Percentiles rank a stretch among this genome's conserved stretches.
Conservation (phyloP, 108 stramenopile species). For the Cylindrotheca fusiformis region DNA sequence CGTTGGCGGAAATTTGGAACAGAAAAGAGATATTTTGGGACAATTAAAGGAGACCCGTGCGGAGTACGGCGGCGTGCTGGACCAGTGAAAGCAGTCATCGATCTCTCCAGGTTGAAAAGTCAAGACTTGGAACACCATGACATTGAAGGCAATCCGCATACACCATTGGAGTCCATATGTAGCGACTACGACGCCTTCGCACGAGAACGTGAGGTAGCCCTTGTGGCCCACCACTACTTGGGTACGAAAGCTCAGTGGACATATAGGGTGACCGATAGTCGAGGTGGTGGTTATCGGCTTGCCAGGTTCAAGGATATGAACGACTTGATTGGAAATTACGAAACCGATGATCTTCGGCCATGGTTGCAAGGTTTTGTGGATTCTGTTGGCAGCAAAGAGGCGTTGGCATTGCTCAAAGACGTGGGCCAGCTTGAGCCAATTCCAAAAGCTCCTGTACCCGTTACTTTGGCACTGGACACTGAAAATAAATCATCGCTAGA, state of each 20-base stretch:
- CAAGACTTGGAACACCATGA: slow-evolving; percentile 5
- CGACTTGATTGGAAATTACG: not conserved
- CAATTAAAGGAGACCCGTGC: not conserved
- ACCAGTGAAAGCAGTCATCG: slow-evolving; percentile 14
- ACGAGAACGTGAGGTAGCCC: not conserved
- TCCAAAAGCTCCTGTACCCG: no score
- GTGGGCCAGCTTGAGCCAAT: slow-evolving; percentile 11
- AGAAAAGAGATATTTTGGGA: not conserved
- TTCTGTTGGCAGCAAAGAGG: slow-evolving; percentile 9
- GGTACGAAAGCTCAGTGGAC: slow-evolving; percentile 12
- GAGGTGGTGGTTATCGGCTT: slow-evolving; percentile 19
- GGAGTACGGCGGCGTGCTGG: not conserved
- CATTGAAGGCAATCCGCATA: slow-evolving; percentile 14
- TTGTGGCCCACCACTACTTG: slow-evolving; percentile 13
- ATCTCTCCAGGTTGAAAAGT: slow-evolving; percentile 5
- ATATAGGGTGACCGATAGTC: slow-evolving; percentile 13
- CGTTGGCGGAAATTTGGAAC: slow-evolving; percentile 9
- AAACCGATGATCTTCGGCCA: slow-evolving; percentile 3
- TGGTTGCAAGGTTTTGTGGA: slow-evolving; percentile 17
- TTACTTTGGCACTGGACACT: not conserved
- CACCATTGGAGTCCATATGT: slow-evolving; percentile 17
- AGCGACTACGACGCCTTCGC: not conserved
- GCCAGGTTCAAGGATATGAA: slow-evolving; percentile 22
- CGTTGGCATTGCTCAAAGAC: not conserved
- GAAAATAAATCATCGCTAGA: not conserved